Percentiles rank a stretch among this genome's conserved stretches.
phyloP scores from a whole-genome alignment of 106 monocot species.

The Dioscorea alata region DNA sequence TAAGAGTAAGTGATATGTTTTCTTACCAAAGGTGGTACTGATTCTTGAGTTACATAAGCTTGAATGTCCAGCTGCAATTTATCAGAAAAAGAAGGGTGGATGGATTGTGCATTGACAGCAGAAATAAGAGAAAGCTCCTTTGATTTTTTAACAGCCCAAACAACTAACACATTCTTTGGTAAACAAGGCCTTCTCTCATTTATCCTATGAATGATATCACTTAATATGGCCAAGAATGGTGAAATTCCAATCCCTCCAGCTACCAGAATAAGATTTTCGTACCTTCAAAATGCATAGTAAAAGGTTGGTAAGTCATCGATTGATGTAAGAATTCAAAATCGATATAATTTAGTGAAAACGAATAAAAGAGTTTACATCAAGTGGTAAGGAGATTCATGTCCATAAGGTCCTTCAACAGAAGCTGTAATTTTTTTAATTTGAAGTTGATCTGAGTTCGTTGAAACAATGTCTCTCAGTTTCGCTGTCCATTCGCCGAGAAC shows the following conservation, averaged over 20 bases:
- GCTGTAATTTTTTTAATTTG: constrained; percentile 38
- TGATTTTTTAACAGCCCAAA: constrained; percentile 92
- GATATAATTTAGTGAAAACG: not conserved
- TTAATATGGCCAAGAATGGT: constrained; percentile 87
- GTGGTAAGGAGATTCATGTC: constrained; percentile 85
- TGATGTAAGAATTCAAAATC: too few species aligned
- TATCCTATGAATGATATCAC: constrained; percentile 69
- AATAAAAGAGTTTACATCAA: constrained; percentile 42
- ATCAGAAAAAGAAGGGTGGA: constrained; percentile 37
- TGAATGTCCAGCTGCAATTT: constrained; percentile 67
- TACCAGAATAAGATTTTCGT: constrained; percentile 87
- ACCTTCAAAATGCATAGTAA: constrained; percentile 29
- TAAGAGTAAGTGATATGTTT: not conserved
- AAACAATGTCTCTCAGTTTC: constrained; percentile 41
- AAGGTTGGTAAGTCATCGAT: not conserved
- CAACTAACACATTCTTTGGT: constrained; percentile 68
- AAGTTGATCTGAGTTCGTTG: not conserved
- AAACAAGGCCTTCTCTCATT: constrained; percentile 42
- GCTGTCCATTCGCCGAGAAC: constrained; percentile 88
- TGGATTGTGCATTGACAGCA: constrained; percentile 35
- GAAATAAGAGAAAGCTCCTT: constrained; percentile 85
- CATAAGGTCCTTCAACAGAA: constrained; percentile 90
- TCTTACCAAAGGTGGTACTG: constrained; percentile 62
- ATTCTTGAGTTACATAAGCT: constrained; percentile 86
- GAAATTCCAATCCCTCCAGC: constrained; percentile 97